Base-by-base conservation (phyloP, 202 grass and related monocot genomes). In the Digitaria exilis region DNA sequence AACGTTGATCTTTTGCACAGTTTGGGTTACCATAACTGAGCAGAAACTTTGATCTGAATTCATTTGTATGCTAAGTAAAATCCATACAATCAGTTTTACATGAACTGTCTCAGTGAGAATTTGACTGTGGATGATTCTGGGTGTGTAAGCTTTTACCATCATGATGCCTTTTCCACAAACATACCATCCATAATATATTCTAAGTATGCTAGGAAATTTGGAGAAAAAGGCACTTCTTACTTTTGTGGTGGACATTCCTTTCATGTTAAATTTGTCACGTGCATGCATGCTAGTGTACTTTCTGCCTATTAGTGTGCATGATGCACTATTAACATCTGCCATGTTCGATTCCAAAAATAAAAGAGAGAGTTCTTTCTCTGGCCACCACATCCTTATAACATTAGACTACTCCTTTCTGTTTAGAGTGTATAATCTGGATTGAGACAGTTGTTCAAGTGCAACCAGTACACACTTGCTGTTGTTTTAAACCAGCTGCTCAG, bases 361-460 rank as follows among this genome's bases (percentile, higher is more conserved):
- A 21, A 75, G 4, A 13, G 11, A 10, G 10, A 25, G 12, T 69
- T 43, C n/a, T 26, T n/a, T 59, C 24, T 50, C 21, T 79, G 14
- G 28, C 71, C 30, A 56, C 2, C 18, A 8, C 43, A 41, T 18
- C 17, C 7, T 30, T 58, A 78, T n/a, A 56, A 62, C 29, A 49
- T 26, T 61, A 19, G 2, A 49, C 3, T n/a, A 1, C 18, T 22
- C 5, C 41, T 55, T 28, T 83, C 39, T 34, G 39, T 44, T 54
- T 57, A 28, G 18, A 72, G 44, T 64, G 9, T 76, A 52, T 87
- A 67, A 43, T 67, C 80, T 57, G 21, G 29, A 86, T 80, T 32
- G 30, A 24, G 51, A 41, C 22, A 17, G 9, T 63, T 10, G 25
- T 22, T 84, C 4, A 72, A 66, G 29, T 71, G 62, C 18, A 41